phyloP scores from a whole-genome alignment of 306 rosid species.

The Casuarina cunninghamiana region DNA sequence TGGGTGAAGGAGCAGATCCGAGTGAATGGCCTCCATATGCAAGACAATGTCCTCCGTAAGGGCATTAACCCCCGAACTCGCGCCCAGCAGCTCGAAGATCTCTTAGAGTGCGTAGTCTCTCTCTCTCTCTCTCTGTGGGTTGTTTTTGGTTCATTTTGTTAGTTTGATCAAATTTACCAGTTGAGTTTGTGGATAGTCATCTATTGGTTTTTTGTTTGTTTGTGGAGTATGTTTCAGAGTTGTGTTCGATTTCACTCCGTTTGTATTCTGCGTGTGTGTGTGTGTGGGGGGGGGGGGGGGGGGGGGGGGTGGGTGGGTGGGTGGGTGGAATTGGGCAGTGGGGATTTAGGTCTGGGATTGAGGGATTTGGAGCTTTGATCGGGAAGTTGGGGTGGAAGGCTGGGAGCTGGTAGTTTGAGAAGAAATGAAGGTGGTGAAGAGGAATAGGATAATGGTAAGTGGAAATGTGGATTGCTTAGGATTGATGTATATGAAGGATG shows the following conservation, averaged over 20 bases:
- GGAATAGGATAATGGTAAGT: neutral
- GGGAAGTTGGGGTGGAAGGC: neutral
- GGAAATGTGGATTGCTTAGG: neutral
- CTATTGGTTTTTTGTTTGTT: neutral
- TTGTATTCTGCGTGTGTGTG: neutral
- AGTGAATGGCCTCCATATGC: constrained; percentile 80
- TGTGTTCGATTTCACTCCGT: neutral
- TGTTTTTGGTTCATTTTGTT: neutral
- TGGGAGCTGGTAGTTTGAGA: neutral
- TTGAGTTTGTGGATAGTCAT: neutral
- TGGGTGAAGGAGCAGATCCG: constrained; percentile 85
- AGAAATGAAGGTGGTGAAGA: neutral
- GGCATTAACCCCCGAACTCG: constrained; percentile 89
- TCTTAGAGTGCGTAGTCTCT: constrained; percentile 48
- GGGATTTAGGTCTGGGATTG: neutral
- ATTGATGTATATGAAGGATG: neutral
- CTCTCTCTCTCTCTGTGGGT: constrained; percentile 2
- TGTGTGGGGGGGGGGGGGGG: neutral
- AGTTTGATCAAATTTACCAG: neutral
- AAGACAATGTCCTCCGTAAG: constrained; percentile 80
- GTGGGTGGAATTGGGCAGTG: no score
- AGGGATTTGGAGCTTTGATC: neutral
- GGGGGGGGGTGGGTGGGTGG: no score
- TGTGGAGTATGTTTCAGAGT: neutral
- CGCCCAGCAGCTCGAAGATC: constrained; percentile 84